Evolutionary conservation across 352 stramenopile species (phyloP).

Genomic region (Pythium periplocum): DNA sequence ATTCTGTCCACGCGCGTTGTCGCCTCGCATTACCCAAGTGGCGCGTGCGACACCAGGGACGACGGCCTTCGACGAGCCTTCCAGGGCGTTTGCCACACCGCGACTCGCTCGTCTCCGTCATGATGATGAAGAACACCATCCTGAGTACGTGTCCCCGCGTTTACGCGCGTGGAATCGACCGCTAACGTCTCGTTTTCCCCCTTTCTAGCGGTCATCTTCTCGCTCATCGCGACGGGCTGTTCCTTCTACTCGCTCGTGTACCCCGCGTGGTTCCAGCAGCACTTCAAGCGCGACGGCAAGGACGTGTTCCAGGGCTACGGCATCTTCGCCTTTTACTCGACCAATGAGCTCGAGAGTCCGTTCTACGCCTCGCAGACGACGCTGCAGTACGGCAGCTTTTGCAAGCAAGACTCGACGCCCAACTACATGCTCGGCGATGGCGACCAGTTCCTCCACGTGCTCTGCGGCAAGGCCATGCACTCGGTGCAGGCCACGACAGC

Average conservation of each 20-base stretch:
- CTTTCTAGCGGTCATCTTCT: slow-evolving; percentile 66
- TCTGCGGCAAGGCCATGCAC: slow-evolving; percentile 70
- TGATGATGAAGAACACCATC: slow-evolving; percentile 66
- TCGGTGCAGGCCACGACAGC: slow-evolving; percentile 61
- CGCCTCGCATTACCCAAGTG: too few relatives aligned
- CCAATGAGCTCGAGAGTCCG: slow-evolving; percentile 50
- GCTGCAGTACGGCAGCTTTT: slow-evolving; percentile 77
- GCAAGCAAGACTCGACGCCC: slow-evolving; percentile 35
- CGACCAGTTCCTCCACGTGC: slow-evolving; percentile 58
- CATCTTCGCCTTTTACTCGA: slow-evolving; percentile 83
- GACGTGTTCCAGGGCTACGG: slow-evolving; percentile 79
- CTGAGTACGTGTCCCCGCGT: slow-evolving; percentile 37
- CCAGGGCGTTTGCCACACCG: too few relatives aligned
- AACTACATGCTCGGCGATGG: slow-evolving; percentile 85
- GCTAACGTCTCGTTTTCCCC: slow-evolving; percentile 10
- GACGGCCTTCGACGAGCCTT: too few relatives aligned
- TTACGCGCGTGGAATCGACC: not conserved
- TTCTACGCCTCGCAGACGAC: slow-evolving; percentile 80
- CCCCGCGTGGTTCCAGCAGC: slow-evolving; percentile 82
- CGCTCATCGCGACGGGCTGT: slow-evolving; percentile 62
- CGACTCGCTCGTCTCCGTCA: not conserved
- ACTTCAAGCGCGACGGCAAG: slow-evolving; percentile 67
- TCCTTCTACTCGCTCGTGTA: slow-evolving; percentile 80
- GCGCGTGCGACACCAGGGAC: too few relatives aligned
- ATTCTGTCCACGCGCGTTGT: too few relatives aligned